A percentile compares a stretch with the other conserved stretches of the same genome.
Conservation (phyloP, 73 alveolate species). For the Stentor roeselii region DNA sequence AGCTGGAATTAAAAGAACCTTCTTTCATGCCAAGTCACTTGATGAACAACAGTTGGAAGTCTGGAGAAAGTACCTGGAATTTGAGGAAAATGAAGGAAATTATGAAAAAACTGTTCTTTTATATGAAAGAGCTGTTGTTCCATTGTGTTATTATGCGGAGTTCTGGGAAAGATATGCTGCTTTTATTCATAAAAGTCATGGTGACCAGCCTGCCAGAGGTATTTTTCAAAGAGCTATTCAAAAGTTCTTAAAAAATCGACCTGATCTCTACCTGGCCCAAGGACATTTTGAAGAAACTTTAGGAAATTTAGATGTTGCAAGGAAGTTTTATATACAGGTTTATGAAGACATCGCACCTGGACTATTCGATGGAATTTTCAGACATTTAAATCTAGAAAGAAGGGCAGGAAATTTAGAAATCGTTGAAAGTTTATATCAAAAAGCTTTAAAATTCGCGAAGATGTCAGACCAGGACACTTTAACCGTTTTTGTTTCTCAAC, state of each 20-base stretch:
- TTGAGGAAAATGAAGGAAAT: slow-evolving; percentile 17
- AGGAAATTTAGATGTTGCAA: slow-evolving; percentile 19
- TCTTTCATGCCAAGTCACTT: slow-evolving; percentile 26
- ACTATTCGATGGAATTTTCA: slow-evolving; percentile 23
- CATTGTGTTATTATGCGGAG: slow-evolving; percentile 22
- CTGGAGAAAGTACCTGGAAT: slow-evolving; percentile 30
- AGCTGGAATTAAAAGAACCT: slow-evolving; percentile 10
- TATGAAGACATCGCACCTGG: slow-evolving; percentile 28
- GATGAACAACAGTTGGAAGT: slow-evolving; percentile 21
- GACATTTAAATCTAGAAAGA: slow-evolving; percentile 17
- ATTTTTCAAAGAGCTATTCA: slow-evolving; percentile 10
- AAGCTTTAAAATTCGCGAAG: slow-evolving; percentile 21
- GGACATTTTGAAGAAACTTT: slow-evolving; percentile 30
- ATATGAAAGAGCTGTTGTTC: slow-evolving; percentile 23
- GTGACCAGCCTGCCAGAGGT: slow-evolving; percentile 20
- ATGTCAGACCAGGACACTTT: background rate
- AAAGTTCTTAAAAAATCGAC: background rate
- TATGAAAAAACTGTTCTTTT: slow-evolving; percentile 24
- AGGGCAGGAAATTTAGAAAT: background rate
- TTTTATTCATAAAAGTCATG: background rate
- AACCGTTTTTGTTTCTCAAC: slow-evolving; percentile 11
- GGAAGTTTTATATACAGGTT: background rate
- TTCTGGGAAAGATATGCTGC: slow-evolving; percentile 25
- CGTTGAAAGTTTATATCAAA: background rate
- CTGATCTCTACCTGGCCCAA: slow-evolving; percentile 12